These are phyloP conservation scores for Paramecium pentaurelia DNA, from an alignment of 73 alveolate genomes.

Conservation along the genomic window DNA sequence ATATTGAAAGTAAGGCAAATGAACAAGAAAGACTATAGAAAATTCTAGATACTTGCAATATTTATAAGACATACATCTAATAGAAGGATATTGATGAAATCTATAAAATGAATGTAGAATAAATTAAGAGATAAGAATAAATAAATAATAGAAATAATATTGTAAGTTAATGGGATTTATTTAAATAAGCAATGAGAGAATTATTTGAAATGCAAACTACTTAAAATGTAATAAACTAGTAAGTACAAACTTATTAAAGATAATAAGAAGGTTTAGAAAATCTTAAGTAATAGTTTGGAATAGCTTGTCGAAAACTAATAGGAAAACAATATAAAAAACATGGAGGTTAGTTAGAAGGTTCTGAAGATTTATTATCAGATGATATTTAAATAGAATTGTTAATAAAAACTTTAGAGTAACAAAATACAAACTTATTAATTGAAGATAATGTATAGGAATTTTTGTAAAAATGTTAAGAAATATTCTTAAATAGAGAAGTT, in stretches of 20 bases:
- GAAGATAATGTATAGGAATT: not conserved
- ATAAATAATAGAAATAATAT: not conserved
- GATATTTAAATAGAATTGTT: not conserved
- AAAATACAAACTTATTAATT: not conserved
- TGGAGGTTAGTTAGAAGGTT: not conserved
- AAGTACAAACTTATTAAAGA: not conserved
- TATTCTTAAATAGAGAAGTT: not conserved
- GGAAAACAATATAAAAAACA: not conserved
- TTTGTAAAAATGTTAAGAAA: not conserved
- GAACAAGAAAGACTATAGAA: not conserved
- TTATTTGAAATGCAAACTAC: not conserved
- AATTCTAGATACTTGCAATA: not conserved
- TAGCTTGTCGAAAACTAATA: not conserved
- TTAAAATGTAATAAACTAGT: not conserved
- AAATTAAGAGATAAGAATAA: not conserved
- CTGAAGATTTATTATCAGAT: not conserved
- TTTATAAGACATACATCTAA: not conserved
- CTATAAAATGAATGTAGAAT: not conserved
- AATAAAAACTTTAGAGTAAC: not conserved
- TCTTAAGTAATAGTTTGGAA: not conserved
- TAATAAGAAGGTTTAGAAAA: not conserved
- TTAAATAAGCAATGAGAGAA: conserved; percentile 19
- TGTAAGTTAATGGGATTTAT: not conserved
- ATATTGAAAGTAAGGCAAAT: not conserved
- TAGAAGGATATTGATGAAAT: not conserved